Percentiles rank a stretch among this genome's conserved stretches.
phyloP scores from a whole-genome alignment of 2,329 filamentous ascomycete species.

The Penicillium sp. region DNA sequence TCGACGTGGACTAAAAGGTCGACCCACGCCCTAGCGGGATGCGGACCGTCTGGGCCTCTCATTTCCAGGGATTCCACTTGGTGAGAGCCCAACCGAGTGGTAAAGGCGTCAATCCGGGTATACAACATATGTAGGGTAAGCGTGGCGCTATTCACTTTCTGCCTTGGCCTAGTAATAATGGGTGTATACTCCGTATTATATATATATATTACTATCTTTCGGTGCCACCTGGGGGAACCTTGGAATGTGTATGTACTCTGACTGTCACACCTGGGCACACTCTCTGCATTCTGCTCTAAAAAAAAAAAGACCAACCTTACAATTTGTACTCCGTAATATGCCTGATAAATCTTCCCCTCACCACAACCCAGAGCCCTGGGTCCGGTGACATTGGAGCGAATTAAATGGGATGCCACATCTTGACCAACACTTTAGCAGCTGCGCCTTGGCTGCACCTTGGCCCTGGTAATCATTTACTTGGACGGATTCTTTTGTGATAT shows the following conservation, averaged over 20 bases:
- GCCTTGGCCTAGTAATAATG: not conserved
- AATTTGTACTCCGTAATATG: not conserved
- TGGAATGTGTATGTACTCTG: not conserved
- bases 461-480: not conserved
- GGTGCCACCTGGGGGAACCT: not conserved
- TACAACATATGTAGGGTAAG: not conserved
- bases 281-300: not conserved
- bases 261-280: not conserved
- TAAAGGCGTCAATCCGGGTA: not conserved
- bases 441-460: not conserved
- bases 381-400: not conserved
- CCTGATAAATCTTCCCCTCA: not conserved
- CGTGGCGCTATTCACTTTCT: not conserved
- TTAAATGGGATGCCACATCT: not conserved
- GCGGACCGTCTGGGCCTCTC: constrained; percentile 13
- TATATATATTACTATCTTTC: not conserved
- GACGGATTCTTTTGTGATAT: not conserved
- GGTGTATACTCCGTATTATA: not conserved
- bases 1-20: not conserved
- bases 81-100: not conserved
- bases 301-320: not conserved
- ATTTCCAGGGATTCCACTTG: constrained; percentile 1
- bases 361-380: constrained; percentile 7
- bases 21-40: constrained; percentile 9
- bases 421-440: not conserved